phyloP scores from a whole-genome alignment of 2,329 filamentous ascomycete species.

The Sodiomyces alkalinus region DNA sequence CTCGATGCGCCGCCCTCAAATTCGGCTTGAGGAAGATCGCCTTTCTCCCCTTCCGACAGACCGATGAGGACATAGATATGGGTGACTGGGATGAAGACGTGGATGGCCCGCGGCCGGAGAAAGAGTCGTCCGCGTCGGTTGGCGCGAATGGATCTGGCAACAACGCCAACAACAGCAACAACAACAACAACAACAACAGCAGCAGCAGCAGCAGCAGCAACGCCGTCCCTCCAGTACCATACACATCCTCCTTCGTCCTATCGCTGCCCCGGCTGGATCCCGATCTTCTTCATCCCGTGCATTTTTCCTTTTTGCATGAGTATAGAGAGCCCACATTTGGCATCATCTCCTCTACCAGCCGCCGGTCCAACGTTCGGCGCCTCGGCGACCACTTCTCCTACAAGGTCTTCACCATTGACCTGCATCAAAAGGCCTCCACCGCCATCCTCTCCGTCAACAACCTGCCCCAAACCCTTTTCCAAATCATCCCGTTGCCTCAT shows the following conservation, averaged over 20 bases:
- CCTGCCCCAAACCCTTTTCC: slow-evolving; percentile 75
- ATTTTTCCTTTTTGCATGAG: slow-evolving; percentile 87
- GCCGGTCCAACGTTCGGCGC: slow-evolving; percentile 63
- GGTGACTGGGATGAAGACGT: slow-evolving; percentile 79
- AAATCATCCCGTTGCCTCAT: slow-evolving; percentile 65
- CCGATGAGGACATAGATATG: slow-evolving; percentile 77
- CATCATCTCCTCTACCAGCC: slow-evolving; percentile 65
- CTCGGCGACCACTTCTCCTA: slow-evolving; percentile 78
- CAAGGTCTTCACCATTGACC: slow-evolving; percentile 86
- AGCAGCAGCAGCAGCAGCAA: slow-evolving; percentile 19
- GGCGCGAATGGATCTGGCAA: slow-evolving; percentile 18
- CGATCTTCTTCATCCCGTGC: slow-evolving; percentile 71
- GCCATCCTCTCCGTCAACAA: slow-evolving; percentile 75
- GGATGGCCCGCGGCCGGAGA: slow-evolving; percentile 48
- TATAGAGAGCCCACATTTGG: slow-evolving; percentile 97
- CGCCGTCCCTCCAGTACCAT: slow-evolving; percentile 54
- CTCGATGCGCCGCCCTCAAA: slow-evolving; percentile 84
- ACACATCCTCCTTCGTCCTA: slow-evolving; percentile 84
- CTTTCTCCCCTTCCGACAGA: slow-evolving; percentile 81
- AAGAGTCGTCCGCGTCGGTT: slow-evolving; percentile 18
- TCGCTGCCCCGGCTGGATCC: slow-evolving; percentile 81
- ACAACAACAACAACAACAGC: no score
- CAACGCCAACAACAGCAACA: slow-evolving; percentile 18
- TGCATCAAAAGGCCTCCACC: slow-evolving; percentile 86
- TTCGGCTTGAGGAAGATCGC: slow-evolving; percentile 82